A percentile compares a stretch with the other conserved stretches of the same genome.
Evolutionary conservation across 805 yeast species (phyloP).

Genomic region (Saturnispora ahearnii): DNA sequence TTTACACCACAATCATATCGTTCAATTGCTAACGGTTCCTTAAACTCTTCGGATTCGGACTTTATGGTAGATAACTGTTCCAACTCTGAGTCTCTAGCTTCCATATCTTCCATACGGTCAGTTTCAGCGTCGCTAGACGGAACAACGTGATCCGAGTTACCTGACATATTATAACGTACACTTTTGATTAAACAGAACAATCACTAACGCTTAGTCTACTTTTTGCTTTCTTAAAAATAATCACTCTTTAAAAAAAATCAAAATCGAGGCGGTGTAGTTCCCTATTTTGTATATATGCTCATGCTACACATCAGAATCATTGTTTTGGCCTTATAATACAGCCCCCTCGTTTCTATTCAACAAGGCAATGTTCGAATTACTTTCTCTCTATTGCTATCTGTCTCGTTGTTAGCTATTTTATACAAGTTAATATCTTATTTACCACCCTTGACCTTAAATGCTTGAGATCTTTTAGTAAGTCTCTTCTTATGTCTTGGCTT

Average conservation of each 20-base stretch:
- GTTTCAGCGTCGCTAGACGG: constrained; percentile 80
- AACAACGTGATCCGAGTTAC: neutral
- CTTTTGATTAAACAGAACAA: neutral
- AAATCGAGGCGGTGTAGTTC: neutral
- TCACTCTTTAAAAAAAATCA: neutral
- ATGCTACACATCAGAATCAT: neutral
- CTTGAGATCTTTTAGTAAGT: constrained; percentile 41
- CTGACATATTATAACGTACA: neutral
- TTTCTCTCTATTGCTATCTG: neutral
- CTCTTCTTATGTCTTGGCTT: constrained; percentile 51
- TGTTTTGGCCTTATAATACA: too few relatives aligned
- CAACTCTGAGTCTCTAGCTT: constrained; percentile 44
- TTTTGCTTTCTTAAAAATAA: neutral
- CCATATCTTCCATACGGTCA: constrained; percentile 63
- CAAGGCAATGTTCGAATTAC: too few relatives aligned
- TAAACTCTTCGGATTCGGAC: neutral
- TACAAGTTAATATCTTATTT: neutral
- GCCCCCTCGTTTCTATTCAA: too few relatives aligned
- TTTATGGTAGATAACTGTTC: constrained; percentile 18
- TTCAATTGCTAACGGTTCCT: neutral
- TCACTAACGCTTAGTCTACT: neutral
- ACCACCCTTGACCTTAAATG: constrained; percentile 16
- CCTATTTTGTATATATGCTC: neutral
- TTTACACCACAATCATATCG: neutral
- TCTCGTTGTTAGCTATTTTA: neutral